Evolutionary conservation across 75 land plant species (phyloP), one percentile per base, ranked within the genome.

Genomic region (Pinus albicaulis): DNA sequence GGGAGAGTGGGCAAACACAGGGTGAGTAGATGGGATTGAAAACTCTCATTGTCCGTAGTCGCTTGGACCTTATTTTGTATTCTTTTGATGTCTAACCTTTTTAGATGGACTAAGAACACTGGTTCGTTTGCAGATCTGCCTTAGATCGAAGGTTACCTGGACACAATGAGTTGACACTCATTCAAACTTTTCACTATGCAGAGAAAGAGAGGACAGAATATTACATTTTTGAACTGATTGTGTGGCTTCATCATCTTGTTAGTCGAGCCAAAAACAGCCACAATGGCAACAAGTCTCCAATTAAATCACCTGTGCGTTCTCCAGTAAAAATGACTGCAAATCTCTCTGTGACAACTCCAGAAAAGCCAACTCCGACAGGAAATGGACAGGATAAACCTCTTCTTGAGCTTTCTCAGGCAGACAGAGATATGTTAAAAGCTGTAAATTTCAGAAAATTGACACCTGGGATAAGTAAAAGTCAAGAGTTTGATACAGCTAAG

Each of bases 1-100:
- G 78, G 98, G 98, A 79, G 98, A 95, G 74, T 95, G 98, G 98
- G 98, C 98, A 79, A 95, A 87, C 73, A 81, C 83, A 6, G 80
- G 97, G 97, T 94, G 56, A 84, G 91, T 79, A 41, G 3, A 55
- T 41, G 55, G 61, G 36, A 24, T 58, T 78, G 19, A 24, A 34
- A 34, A n/a, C 17, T 76, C 20, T 28, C 22, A 34, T 23, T 13
- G 17, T 76, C 77, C 12, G 3, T 5, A 22, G 23, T 28, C 55
- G 11, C 24, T 11, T 28, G 25, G 31, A 74, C 5, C 28, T 55
- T 22, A 52, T 52, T 59, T 17, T 68, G 14, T 11, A 59, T 23
- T 72, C 58, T 80, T 31, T 70, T 59, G 55, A 20, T 41, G 22
- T 56, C 72, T 59, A 55, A 22, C 58, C 56, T 38, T 56, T 71